These are phyloP conservation scores for Plasmodiophora brassicae DNA, from an alignment of 208 protist genomes.

Conservation along the genomic window DNA sequence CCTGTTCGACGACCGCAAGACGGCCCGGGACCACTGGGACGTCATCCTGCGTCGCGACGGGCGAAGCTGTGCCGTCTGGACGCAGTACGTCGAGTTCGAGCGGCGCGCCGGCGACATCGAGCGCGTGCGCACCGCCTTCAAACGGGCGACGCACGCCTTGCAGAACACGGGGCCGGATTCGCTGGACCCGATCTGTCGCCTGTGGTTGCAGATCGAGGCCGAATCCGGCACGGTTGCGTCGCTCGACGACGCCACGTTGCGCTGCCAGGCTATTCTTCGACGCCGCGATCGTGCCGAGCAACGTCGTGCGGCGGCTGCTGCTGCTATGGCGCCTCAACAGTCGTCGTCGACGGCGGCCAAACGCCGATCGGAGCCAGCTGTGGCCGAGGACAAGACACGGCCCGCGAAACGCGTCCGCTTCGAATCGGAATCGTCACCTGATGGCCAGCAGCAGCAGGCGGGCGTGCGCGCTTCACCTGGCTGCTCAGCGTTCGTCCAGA, in stretches of 20 bases:
- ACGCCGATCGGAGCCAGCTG: not conserved
- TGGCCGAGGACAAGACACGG: no score
- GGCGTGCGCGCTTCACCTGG: not conserved
- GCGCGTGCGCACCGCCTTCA: not conserved
- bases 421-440: no score
- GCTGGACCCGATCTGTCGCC: not conserved
- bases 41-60: not conserved
- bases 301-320: not conserved
- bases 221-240: not conserved
- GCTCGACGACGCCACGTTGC: not conserved
- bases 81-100: not conserved
- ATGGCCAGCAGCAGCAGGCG: no score
- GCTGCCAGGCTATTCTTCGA: no score
- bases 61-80: not conserved
- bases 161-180: not conserved
- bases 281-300: not conserved
- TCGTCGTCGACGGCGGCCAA: not conserved
- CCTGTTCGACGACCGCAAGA: not conserved
- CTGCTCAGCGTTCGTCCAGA: not conserved
- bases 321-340: not conserved
- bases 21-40: not conserved
- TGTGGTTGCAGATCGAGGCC: not conserved
- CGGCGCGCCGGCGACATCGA: not conserved
- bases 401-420: no score
- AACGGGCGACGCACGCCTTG: not conserved